A percentile compares a stretch with the other conserved stretches of the same genome.
These are phyloP conservation scores for Emmonsiellopsis sp. DNA, from an alignment of 2,329 filamentous ascomycete genomes.

Conservation along the genomic window DNA sequence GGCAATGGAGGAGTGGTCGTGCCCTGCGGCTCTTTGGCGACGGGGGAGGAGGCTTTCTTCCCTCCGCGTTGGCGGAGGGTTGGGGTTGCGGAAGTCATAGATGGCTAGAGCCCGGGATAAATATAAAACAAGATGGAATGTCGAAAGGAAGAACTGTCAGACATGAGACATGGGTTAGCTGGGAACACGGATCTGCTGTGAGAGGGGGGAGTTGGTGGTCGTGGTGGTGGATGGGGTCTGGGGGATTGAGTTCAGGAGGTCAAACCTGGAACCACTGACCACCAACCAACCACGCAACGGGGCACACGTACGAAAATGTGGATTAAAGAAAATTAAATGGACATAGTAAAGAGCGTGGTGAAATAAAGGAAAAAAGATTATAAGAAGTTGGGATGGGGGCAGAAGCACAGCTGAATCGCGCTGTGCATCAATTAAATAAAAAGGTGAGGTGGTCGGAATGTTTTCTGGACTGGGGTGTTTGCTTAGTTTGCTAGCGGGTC, in stretches of 20 bases:
- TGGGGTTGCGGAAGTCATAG: conserved; percentile 28
- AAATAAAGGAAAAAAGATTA: conserved; percentile 4
- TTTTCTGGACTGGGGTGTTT: too few species aligned
- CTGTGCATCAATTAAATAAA: conserved; percentile 11
- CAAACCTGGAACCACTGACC: background rate
- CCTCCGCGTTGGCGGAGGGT: conserved; percentile 35
- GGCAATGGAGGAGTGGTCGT: conserved; percentile 10
- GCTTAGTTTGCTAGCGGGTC: too few species aligned
- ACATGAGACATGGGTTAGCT: too few species aligned
- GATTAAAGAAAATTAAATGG: conserved; percentile 7
- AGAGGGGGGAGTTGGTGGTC: background rate
- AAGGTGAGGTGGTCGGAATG: conserved; percentile 10
- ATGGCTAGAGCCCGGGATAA: background rate
- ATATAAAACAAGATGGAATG: background rate
- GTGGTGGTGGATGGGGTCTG: background rate
- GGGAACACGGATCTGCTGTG: too few species aligned
- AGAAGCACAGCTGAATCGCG: background rate
- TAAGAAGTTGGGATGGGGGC: background rate
- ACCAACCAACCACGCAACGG: background rate
- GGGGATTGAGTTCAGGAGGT: background rate
- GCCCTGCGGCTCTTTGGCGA: background rate
- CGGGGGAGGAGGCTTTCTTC: conserved; percentile 24
- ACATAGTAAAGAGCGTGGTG: conserved; percentile 15
- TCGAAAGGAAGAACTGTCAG: too few species aligned
- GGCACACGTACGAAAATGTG: background rate